Base-by-base conservation (phyloP, 2,329 filamentous ascomycete species). In the Dothidotthia symphoricarpi region DNA sequence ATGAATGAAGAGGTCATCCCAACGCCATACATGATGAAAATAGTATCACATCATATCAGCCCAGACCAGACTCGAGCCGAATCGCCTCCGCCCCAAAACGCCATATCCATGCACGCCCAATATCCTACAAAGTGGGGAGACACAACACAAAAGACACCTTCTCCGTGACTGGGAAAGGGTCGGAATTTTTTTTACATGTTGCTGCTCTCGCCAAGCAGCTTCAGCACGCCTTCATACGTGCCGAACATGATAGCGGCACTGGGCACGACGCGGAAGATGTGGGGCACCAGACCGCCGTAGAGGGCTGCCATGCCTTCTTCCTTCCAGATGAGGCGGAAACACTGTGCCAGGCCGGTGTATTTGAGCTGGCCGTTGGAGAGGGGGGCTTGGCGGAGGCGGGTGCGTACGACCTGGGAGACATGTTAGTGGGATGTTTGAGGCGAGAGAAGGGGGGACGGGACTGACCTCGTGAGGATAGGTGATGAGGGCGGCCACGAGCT, bases 381-480 rank as follows among this genome's bases (percentile, higher is more conserved):
- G n/a, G 91, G 90, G 1, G 86, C 88, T 67, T 94, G 88, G 58
- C 91, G 81, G 57, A 96, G 73, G 39, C 90, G 77, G 12, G 90
- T 96, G 44, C 90, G 79, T 0, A 89, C 85, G 31, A 90, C 86
- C 81, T 85, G 49, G 9, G 19, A 9, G 9, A 22, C 9, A 6
- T 22, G 9, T 22, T 22, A 22, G 9, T 22, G n/a, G n/a, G n/a
- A n/a, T n/a, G n/a, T n/a, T n/a, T n/a, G n/a, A n/a, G n/a, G n/a
- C n/a, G n/a, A n/a, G n/a, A n/a, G n/a, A n/a, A n/a, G n/a, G n/a
- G n/a, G n/a, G n/a, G n/a, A n/a, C n/a, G n/a, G n/a, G n/a, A n/a
- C n/a, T n/a, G n/a, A 89, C 86, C 75, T 97, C 91, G 61, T 96
- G 91, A 1, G 91, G 91, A 71, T 96, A 97, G 14, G 90, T 91